Conservation (phyloP, 2,329 filamentous ascomycete genomes). For the Ceratocystis huliohia region DNA sequence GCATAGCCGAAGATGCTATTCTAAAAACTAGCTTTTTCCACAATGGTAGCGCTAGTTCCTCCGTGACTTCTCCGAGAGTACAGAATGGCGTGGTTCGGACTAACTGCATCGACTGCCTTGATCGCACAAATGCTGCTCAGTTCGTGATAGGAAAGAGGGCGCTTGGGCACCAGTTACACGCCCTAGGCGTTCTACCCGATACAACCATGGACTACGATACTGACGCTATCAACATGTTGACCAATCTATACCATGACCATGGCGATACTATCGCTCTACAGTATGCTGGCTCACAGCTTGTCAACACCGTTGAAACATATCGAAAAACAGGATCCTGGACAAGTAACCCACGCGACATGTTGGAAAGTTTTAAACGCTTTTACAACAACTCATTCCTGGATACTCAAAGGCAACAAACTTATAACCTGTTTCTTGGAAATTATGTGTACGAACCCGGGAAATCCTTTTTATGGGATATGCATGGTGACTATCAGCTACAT, state of each 20-base stretch:
- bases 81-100: slow-evolving; percentile 91
- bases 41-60: slow-evolving; percentile 63
- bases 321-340: slow-evolving; percentile 99
- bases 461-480: slow-evolving; percentile 92
- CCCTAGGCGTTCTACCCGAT: slow-evolving; percentile 71
- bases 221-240: slow-evolving; percentile 90
- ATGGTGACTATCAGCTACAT: slow-evolving; percentile 92
- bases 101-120: slow-evolving; percentile 95
- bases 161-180: slow-evolving; percentile 80
- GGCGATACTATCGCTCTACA: slow-evolving; percentile 96
- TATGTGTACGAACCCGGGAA: slow-evolving; percentile 80
- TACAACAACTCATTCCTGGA: slow-evolving; percentile 98
- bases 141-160: slow-evolving; percentile 95
- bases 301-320: slow-evolving; percentile 99
- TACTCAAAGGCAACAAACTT: slow-evolving; percentile 93
- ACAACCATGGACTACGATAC: slow-evolving; percentile 82
- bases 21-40: slow-evolving; percentile 85
- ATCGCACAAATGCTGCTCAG: slow-evolving; percentile 93
- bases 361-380: slow-evolving; percentile 96
- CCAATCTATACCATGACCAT: slow-evolving; percentile 96
- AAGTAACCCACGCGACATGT: slow-evolving; percentile 94
- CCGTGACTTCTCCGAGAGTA: slow-evolving; percentile 42
- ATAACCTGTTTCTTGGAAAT: slow-evolving; percentile 93
- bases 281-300: slow-evolving; percentile 91
- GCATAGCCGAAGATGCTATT: slow-evolving; percentile 78